phyloP scores from a whole-genome alignment of 2,329 filamentous ascomycete genomes.

The Thielaviopsis musarum region DNA sequence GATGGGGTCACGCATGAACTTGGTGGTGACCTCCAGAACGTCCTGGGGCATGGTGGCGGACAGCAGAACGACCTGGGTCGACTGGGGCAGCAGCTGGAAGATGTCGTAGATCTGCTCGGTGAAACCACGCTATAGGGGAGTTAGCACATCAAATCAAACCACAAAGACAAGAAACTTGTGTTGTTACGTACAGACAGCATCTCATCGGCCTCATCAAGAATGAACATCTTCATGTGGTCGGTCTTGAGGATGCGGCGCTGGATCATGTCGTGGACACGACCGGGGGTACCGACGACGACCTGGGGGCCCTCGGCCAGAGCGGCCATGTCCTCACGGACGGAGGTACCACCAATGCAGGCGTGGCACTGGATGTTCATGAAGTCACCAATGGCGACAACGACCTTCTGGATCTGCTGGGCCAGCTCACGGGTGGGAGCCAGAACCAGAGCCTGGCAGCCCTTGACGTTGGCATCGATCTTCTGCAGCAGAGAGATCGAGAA shows the following conservation, averaged over 20 bases:
- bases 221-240: constrained; percentile 98
- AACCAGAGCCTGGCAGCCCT: constrained; percentile 95
- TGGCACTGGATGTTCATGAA: constrained; percentile 99
- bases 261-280: constrained; percentile 99
- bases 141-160: constrained; percentile 18
- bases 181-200: constrained; percentile 65
- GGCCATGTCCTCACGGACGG: constrained; percentile 97
- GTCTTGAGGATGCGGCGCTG: constrained; percentile 94
- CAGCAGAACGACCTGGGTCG: constrained; percentile 93
- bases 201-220: constrained; percentile 98
- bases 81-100: constrained; percentile 96
- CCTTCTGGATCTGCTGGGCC: constrained; percentile 98
- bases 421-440: constrained; percentile 96
- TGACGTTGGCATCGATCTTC: constrained; percentile 90
- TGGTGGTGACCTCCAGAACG: constrained; percentile 97
- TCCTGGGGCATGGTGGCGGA: constrained; percentile 99
- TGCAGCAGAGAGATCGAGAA: constrained; percentile 99
- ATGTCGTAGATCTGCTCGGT: constrained; percentile 99
- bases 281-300: constrained; percentile 93
- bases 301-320: constrained; percentile 90
- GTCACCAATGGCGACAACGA: constrained; percentile 94
- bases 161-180: constrained; percentile 14
- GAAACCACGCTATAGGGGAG: constrained; percentile 62
- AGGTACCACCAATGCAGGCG: constrained; percentile 97
- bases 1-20: constrained; percentile 99